These are phyloP conservation scores for Carpinus fangiana DNA, from an alignment of 306 rosid genomes.

Conservation along the genomic window DNA sequence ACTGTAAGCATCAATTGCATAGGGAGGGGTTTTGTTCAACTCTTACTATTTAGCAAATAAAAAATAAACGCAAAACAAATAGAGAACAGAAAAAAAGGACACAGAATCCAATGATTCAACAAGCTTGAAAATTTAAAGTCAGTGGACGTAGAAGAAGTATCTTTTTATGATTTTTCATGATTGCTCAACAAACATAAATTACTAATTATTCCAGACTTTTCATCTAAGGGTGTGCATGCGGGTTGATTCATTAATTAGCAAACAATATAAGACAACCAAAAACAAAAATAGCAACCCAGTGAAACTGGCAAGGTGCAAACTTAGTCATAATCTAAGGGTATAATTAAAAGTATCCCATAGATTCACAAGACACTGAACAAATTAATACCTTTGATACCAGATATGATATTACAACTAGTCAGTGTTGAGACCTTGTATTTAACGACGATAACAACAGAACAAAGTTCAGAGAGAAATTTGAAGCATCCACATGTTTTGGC, in stretches of 20 bases:
- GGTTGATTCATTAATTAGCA: background rate
- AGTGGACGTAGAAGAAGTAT: background rate
- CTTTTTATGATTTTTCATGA: background rate
- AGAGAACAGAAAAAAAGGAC: background rate
- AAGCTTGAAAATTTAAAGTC: background rate
- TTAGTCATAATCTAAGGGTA: background rate
- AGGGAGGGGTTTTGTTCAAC: background rate
- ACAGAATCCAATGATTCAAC: background rate
- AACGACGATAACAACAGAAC: background rate
- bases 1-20: background rate
- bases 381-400: background rate
- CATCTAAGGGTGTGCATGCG: background rate
- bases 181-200: background rate
- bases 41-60: background rate
- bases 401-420: background rate
- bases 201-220: background rate
- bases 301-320: background rate
- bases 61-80: too few species aligned
- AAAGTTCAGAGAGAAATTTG: background rate
- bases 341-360: background rate
- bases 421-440: background rate
- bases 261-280: background rate
- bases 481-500: constrained; percentile 1
- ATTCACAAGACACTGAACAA: background rate
- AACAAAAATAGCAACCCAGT: background rate